Evolutionary conservation across 768 basidiomycete species (phyloP), one percentile per base, ranked within the genome.

Genomic region (Coprinopsis sp.): DNA sequence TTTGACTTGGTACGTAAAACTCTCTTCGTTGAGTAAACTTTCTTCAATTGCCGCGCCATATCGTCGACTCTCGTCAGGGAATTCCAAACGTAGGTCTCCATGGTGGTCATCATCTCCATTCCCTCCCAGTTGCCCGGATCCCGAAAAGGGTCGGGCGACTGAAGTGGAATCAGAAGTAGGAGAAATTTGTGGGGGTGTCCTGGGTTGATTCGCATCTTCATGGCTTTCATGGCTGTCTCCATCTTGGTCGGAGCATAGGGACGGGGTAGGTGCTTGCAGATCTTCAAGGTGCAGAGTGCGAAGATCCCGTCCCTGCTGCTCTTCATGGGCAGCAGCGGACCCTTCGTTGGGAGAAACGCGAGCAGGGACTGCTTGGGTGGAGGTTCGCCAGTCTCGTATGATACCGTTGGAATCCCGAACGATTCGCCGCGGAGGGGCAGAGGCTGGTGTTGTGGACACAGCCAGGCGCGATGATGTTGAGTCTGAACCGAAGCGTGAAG

Each of bases 201-300:
- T 81, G 5, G 76, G 75, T n/a, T n/a, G n/a, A n/a, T n/a, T n/a
- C n/a, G n/a, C n/a, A n/a, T n/a, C n/a, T 1, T 73, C 75, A 3
- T 70, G 71, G 4, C 64, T 61, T 37, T 81, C 76, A 25, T 77
- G 71, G 13, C 74, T 74, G 40, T 65, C 64, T 30, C 82, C 44
- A 16, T 70, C 84, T 47, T 84, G 82, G 57, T 89, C 87, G 3
- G 87, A 88, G 55, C 78, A 84, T 13, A 89, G 67, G 0, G 85
- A 87, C 0, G 87, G 87, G 0, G 87, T 89, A 6, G 76, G 71
- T 48, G 54, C 71, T 46, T 69, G n/a, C n/a, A 63, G 4, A 64
- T 24, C 22, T 53, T 46, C 60, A 49, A 24, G 64, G 58, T 6
- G 57, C 49, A 16, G 63, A 54, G 33, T 60, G 57, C 47, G 57